These are phyloP conservation scores for Telopea speciosissima DNA, from an alignment of 177 flowering plant species.

Conservation along the genomic window DNA sequence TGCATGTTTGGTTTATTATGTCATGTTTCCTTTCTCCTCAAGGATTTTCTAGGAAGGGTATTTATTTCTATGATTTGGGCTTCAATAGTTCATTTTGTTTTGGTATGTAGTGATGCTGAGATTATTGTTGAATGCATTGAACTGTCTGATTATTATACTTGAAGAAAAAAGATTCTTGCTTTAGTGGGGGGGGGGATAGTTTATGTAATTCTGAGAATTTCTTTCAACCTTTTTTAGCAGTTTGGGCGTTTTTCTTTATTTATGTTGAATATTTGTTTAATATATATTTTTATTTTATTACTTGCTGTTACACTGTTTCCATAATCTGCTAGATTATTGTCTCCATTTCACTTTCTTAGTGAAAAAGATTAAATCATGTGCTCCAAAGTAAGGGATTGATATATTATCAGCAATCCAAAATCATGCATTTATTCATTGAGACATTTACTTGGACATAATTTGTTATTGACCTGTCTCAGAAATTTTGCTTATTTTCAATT, in stretches of 20 bases:
- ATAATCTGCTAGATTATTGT: too few species aligned
- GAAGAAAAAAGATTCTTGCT: background rate
- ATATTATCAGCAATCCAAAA: too few species aligned
- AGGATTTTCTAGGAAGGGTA: background rate
- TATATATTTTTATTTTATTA: too few species aligned
- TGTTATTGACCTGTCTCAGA: background rate
- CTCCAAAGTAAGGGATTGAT: background rate
- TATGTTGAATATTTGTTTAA: too few species aligned
- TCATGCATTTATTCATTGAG: background rate
- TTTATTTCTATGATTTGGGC: background rate
- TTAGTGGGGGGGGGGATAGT: background rate
- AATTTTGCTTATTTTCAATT: background rate
- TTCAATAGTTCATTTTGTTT: background rate
- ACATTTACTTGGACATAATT: too few species aligned
- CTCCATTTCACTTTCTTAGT: too few species aligned
- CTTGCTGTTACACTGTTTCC: too few species aligned
- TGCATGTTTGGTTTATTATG: too few species aligned
- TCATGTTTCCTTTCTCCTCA: background rate
- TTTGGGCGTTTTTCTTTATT: too few species aligned
- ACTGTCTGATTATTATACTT: too few species aligned
- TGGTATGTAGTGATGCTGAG: background rate
- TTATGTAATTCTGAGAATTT: background rate
- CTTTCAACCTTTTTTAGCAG: too few species aligned
- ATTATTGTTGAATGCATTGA: background rate
- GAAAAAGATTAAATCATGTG: too few species aligned